phyloP scores from a whole-genome alignment of 2,329 filamentous ascomycete genomes.

The Cercospora zeae-maydis region DNA sequence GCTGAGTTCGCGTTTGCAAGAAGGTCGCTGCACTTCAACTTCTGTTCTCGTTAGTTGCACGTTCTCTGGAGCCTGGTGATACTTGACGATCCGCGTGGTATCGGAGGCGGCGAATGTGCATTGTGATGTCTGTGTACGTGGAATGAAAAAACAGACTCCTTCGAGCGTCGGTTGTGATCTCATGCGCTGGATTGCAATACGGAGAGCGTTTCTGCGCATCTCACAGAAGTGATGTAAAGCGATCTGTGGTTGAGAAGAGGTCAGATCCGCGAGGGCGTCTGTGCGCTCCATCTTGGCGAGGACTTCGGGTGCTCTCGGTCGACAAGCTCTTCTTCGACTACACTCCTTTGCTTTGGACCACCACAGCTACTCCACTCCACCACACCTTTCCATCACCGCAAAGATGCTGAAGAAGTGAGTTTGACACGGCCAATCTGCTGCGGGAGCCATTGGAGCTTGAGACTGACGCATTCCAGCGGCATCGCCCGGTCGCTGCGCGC shows the following conservation, averaged over 20 bases:
- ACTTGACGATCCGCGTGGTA: neutral
- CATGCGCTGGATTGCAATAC: neutral
- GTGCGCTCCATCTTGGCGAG: constrained; percentile 1
- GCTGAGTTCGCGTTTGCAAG: too few species aligned
- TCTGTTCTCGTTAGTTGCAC: neutral
- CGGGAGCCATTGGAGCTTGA: constrained; percentile 37
- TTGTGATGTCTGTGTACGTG: neutral
- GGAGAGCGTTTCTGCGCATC: neutral
- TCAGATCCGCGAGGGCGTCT: neutral
- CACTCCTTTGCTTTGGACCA: constrained; percentile 9
- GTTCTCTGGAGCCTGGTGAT: neutral
- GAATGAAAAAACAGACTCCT: neutral
- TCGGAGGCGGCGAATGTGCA: neutral
- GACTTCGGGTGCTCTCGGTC: constrained; percentile 8
- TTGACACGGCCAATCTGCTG: constrained; percentile 25
- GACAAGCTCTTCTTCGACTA: constrained; percentile 6
- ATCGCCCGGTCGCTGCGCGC: constrained; percentile 63
- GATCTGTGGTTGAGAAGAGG: neutral
- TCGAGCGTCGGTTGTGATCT: neutral
- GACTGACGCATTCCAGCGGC: constrained; percentile 51
- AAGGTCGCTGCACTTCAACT: too few species aligned
- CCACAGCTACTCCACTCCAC: constrained; percentile 14
- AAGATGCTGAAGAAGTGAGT: constrained; percentile 83
- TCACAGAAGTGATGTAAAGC: neutral
- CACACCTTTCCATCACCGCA: constrained; percentile 42